Conservation (phyloP, 306 rosid species). For the Abrus pulchellus region DNA sequence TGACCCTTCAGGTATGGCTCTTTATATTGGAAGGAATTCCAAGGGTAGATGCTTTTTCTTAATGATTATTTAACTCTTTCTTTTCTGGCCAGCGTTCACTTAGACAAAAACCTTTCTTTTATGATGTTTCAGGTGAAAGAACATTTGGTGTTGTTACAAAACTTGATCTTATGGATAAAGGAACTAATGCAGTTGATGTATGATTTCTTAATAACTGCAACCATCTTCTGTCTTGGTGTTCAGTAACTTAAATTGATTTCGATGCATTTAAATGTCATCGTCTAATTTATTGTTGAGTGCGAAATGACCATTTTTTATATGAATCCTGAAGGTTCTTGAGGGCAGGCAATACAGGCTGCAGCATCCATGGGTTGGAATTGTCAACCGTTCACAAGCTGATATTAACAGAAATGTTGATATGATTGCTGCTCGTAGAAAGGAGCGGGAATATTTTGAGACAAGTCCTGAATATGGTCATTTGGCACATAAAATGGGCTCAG, state of each 20-base stretch:
- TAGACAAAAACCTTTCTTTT: neutral
- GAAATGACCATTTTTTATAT: slow-evolving; percentile 48
- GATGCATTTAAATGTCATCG: slow-evolving; percentile 31
- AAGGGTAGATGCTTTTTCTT: slow-evolving; percentile 30
- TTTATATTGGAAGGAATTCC: slow-evolving; percentile 43
- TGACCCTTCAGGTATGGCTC: slow-evolving; percentile 84
- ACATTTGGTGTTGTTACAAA: slow-evolving; percentile 97
- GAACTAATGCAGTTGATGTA: slow-evolving; percentile 97
- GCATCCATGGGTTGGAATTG: slow-evolving; percentile 99
- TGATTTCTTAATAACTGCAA: slow-evolving; percentile 47
- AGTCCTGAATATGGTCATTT: slow-evolving; percentile 98
- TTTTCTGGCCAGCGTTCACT: slow-evolving; percentile 16
- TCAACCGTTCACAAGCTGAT: slow-evolving; percentile 99
- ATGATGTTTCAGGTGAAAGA: slow-evolving; percentile 76
- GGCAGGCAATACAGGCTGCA: slow-evolving; percentile 94
- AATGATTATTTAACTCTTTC: slow-evolving; percentile 29
- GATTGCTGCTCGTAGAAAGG: slow-evolving; percentile 93
- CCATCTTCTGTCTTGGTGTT: slow-evolving; percentile 43
- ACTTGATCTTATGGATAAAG: slow-evolving; percentile 98
- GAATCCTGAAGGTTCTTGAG: slow-evolving; percentile 84
- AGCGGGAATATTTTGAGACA: slow-evolving; percentile 90
- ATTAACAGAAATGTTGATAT: slow-evolving; percentile 94
- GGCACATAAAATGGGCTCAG: slow-evolving; percentile 98
- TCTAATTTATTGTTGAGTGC: slow-evolving; percentile 12
- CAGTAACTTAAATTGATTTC: slow-evolving; percentile 35